Conservation (phyloP, 768 basidiomycete species). For the Mycena kentingensis region DNA sequence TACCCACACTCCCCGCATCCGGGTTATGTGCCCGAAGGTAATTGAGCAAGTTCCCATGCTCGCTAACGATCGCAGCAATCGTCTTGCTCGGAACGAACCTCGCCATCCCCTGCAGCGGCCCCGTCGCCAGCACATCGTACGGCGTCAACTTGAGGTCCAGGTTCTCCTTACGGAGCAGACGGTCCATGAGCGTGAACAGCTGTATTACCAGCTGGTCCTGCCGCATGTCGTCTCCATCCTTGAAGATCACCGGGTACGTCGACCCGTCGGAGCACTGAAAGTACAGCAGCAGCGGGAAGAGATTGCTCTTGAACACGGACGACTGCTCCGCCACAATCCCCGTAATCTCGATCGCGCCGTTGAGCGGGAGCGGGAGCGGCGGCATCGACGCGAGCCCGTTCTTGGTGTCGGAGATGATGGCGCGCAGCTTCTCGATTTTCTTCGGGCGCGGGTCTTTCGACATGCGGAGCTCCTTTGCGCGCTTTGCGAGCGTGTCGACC, state of each 20-base stretch:
- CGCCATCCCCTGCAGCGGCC: constrained; percentile 89
- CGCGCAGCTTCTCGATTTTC: constrained; percentile 95
- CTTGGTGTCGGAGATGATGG: constrained; percentile 82
- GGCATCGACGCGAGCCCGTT: constrained; percentile 78
- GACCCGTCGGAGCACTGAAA: constrained; percentile 84
- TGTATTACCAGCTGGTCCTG: constrained; percentile 99
- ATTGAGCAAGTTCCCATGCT: constrained; percentile 84
- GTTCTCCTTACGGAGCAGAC: constrained; percentile 90
- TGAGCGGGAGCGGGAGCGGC: constrained; percentile 85
- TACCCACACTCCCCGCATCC: constrained; percentile 93
- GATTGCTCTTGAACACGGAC: constrained; percentile 95
- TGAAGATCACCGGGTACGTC: constrained; percentile 96
- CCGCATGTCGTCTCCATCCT: constrained; percentile 97
- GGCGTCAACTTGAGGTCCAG: constrained; percentile 89
- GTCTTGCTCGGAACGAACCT: constrained; percentile 97
- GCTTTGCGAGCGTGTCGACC: constrained; percentile 80
- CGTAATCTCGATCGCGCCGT: constrained; percentile 80
- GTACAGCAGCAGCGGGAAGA: constrained; percentile 87
- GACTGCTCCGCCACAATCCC: constrained; percentile 92
- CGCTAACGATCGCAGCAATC: constrained; percentile 91
- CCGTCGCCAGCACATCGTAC: constrained; percentile 92
- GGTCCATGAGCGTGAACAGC: constrained; percentile 98
- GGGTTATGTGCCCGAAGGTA: constrained; percentile 86
- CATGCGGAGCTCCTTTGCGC: constrained; percentile 82
- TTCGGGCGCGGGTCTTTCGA: constrained; percentile 94